Evolutionary conservation across 2,329 filamentous ascomycete genomes (phyloP), one percentile per base, ranked within the genome.

Genomic region (Fusarium sp.): DNA sequence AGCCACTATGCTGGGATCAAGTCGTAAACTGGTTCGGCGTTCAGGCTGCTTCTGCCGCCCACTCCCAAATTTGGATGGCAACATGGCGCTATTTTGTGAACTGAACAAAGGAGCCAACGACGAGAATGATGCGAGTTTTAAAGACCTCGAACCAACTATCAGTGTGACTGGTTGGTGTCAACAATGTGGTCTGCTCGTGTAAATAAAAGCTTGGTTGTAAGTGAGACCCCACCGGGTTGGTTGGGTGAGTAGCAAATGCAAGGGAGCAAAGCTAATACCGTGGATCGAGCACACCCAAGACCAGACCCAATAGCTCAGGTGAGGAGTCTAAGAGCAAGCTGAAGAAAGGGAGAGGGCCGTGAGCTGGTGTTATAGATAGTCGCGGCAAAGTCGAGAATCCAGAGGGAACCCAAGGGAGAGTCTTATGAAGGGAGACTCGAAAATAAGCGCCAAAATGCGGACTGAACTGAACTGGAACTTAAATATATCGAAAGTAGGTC

Each of bases 1-100:
- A 54, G 86, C 86, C 66, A 91, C 84, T 75, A 91, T 79, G 73
- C 80, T 82, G 47, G 83, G 81, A 74, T 89, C 87, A 77, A 87
- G 86, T 68, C 85, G 83, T 76, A 88, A 81, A 39, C 79, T 78
- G 24, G 77, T 69, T 67, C 75, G 79, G 48, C 75, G 75, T 69
- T 81, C 78, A 26, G 85, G 79, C 72, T 79, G 81, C 77, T 79
- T 85, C 73, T 83, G 80, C 74, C 86, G 84, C 78, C 84, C 79
- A 74, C 83, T 87, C 66, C 82, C 78, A 72, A 84, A 82, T 72
- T 82, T 84, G 54, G 82, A 80, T 62, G 84, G 84, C 75, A 83
- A 80, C 81, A 82, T 82, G 71, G 59, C 48, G 71, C 50, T 66
- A 50, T 66, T 56, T 58, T 62, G 56, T 60, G 24, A 48, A 55